These are phyloP conservation scores for Saitozyma sp. DNA, from an alignment of 768 basidiomycete species.

Conservation along the genomic window DNA sequence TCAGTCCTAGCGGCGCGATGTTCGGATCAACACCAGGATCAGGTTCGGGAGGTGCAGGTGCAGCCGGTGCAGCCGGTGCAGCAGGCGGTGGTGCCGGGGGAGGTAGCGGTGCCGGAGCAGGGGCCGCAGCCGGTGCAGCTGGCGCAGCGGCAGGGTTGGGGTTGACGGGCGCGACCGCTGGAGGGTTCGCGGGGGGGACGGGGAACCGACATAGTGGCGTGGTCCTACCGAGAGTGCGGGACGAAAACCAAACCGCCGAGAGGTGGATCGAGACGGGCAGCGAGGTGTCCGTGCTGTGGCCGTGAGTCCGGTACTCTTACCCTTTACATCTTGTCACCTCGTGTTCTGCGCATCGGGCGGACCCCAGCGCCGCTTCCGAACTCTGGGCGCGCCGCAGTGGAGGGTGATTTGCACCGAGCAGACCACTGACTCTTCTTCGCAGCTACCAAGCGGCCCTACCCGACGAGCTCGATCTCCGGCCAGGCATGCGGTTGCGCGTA, in stretches of 20 bases:
- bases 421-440: background rate
- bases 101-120: slow-evolving; percentile 2
- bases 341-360: background rate
- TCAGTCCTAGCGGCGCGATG: background rate
- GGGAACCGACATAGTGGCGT: slow-evolving; percentile 36
- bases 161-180: slow-evolving; percentile 6
- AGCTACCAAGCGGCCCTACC: slow-evolving; percentile 48
- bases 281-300: slow-evolving; percentile 50
- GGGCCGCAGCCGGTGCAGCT: slow-evolving; percentile 9
- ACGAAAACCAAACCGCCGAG: slow-evolving; percentile 46
- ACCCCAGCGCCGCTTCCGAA: too few species aligned
- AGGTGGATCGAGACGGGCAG: slow-evolving; percentile 45
- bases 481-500: slow-evolving; percentile 50
- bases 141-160: background rate
- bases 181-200: slow-evolving; percentile 12
- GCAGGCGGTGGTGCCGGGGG: background rate
- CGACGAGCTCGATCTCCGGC: slow-evolving; percentile 50
- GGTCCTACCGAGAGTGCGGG: slow-evolving; percentile 45
- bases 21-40: background rate
- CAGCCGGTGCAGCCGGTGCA: background rate
- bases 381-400: too few species aligned
- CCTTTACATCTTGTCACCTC: background rate
- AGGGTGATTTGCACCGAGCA: slow-evolving; percentile 1
- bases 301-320: slow-evolving; percentile 31
- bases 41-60: slow-evolving; percentile 11